phyloP scores from a whole-genome alignment of 2,329 filamentous ascomycete species.

The Colletotrichum sidae region DNA sequence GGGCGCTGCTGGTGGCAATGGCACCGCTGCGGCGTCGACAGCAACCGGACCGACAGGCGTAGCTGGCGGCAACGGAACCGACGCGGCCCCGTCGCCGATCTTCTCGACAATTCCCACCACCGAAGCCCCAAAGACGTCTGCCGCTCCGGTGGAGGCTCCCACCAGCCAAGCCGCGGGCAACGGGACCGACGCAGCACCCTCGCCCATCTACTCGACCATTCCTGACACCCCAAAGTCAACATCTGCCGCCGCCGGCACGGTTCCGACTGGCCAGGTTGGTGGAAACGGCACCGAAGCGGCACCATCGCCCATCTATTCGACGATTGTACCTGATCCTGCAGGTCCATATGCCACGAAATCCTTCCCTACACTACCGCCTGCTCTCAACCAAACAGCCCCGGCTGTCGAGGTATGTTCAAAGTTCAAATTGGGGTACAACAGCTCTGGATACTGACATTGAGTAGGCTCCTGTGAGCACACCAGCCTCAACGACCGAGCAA shows the following conservation, averaged over 20 bases:
- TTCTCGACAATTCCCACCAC: conserved; percentile 11
- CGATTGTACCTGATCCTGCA: neutral
- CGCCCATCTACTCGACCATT: conserved; percentile 8
- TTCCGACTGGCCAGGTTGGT: neutral
- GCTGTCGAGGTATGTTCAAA: neutral
- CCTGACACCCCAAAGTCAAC: neutral
- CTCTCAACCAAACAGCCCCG: conserved; percentile 13
- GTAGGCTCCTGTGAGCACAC: neutral
- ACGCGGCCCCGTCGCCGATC: conserved; percentile 9
- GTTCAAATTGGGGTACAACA: too few species aligned
- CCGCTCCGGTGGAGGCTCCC: neutral
- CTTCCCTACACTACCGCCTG: conserved; percentile 9
- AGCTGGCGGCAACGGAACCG: conserved; percentile 1
- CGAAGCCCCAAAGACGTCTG: neutral
- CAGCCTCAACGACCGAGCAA: conserved; percentile 1
- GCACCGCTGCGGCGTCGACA: neutral
- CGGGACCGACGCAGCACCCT: neutral
- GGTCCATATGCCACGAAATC: neutral
- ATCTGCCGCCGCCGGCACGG: neutral
- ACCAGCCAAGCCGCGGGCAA: neutral
- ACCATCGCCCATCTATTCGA: conserved; percentile 12
- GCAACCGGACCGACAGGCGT: neutral
- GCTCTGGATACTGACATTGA: neutral
- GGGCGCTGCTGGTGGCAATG: neutral
- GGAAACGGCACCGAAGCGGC: neutral